Evolutionary conservation across 768 basidiomycete genomes (phyloP), one percentile per base, ranked within the genome.

Genomic region (Hypholoma sublateritium): DNA sequence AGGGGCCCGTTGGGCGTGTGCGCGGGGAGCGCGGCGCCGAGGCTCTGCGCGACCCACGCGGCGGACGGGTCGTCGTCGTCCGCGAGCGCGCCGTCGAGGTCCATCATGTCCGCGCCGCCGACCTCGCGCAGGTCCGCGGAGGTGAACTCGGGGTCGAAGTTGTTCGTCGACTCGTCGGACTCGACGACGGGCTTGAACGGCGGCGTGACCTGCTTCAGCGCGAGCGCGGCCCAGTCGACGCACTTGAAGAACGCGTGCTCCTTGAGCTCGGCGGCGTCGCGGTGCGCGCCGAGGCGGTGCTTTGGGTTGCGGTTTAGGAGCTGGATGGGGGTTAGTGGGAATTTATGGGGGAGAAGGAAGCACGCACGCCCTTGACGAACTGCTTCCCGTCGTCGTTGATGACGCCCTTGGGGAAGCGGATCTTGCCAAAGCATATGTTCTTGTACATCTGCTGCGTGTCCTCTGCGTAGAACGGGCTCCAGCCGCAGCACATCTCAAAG

Each of bases 401-500:
- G 34, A 98, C 95, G 52, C 91, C 95, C 67, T 93, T 90, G 4
- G 97, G 97, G 77, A 98, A 98, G 52, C 95, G 82, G 69, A 98
- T 98, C 81, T 98, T 98, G 58, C 97, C 97, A 72, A 98, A 99
- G 70, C 95, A 97, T 63, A 93, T 93, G 74, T 91, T 94, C 80
- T 95, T 95, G 78, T 99, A 99, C 97, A 99, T 99, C 74, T 96
- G 93, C 70, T 99, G 96, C 4, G 94, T 97, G 69, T 99, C 97
- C 67, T 99, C 97, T 16, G 96, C 95, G 67, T 98, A 99, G 76
- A 98, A 99, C 41, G 97, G 97, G 69, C 91, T 94, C 97, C 97
- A 98, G 5, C 97, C 97, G 64, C 97, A 99, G 67, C 97, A 98
- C 97, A 99, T 99, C 75, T 99, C 97, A 69, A 98, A 99, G 21